Evolutionary conservation across 495 filamentous ascomycete genomes (phyloP), one percentile per base, ranked within the genome.

Genomic region (Trichoderma asperelloides): DNA sequence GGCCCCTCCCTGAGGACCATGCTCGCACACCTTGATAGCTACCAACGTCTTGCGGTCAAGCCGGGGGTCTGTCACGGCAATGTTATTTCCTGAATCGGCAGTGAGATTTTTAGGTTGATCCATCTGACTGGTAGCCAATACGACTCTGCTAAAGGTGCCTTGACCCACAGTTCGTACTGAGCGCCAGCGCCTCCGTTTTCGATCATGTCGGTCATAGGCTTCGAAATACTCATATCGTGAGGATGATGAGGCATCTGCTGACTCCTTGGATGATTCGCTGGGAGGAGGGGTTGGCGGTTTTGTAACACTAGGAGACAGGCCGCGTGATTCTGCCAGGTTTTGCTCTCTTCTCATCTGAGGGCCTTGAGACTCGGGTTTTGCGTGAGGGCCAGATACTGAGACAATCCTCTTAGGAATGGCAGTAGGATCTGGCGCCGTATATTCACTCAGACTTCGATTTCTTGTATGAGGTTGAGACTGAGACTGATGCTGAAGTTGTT

Each of bases 111-210:
- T 70, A 23, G 74, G 73, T 63, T 78, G 70, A 3, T 74, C 72
- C 28, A 76, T 70, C 71, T 85, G 79, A 71, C 78, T 81, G 5
- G 91, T 96, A 4, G 93, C 94, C 12, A 98, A 81, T 74, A 93
- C 87, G 33, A 98, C 95, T 70, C 90, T 91, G 76, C 93, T 97
- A 76, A 98, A 98, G 2, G 95, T 96, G 16, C 95, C 95, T 68
- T 97, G 91, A 11, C 95, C 95, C 12, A 98, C 82, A 70, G 88
- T 78, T 65, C 88, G 89, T 28, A 98, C 74, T 40, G 89, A 89
- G 70, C 89, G 82, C 85, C 91, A 98, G 69, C 85, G 80, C 66
- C 82, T 84, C 30, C 81, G 74, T 65, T 86, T 87, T 63, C 78
- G 74, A 68, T 87, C 83, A 28, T 81, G 76, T 12, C 86, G 80